A percentile compares a stretch with the other conserved stretches of the same genome.
Evolutionary conservation across 2,329 filamentous ascomycete genomes (phyloP).

Genomic region (Arthrobotrys megalospora): DNA sequence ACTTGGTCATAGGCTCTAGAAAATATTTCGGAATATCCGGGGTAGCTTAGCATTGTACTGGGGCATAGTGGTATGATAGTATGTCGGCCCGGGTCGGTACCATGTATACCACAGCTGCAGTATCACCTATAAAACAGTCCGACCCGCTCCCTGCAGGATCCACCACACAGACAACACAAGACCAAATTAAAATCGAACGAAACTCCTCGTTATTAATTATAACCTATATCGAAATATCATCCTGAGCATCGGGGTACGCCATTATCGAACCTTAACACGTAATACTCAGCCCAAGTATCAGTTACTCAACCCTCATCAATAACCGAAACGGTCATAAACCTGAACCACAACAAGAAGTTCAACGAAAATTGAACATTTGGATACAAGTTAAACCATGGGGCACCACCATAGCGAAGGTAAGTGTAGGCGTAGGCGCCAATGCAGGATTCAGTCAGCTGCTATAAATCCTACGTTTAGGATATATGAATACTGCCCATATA

Average conservation of each 20-base stretch:
- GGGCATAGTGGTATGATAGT: conserved; percentile 28
- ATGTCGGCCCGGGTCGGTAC: conserved; percentile 30
- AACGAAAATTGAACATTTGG: background rate
- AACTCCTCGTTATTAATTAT: background rate
- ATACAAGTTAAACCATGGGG: conserved; percentile 4
- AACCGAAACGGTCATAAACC: background rate
- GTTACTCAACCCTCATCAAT: conserved; percentile 9
- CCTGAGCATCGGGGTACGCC: conserved; percentile 9
- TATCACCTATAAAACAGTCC: conserved; percentile 38
- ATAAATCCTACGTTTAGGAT: background rate
- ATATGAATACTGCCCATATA: background rate
- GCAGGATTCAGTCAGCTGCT: background rate
- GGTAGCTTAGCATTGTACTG: background rate
- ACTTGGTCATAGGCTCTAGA: conserved; percentile 17
- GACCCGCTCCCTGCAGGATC: background rate
- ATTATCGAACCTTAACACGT: conserved; percentile 4
- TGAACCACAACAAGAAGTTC: background rate
- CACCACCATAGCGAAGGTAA: conserved; percentile 31
- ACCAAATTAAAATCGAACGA: conserved; percentile 13
- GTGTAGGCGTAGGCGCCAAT: background rate
- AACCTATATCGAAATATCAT: background rate
- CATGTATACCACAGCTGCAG: no score
- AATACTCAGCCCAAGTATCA: background rate
- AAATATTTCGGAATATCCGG: conserved; percentile 16
- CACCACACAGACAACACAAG: conserved; percentile 24